phyloP scores from a whole-genome alignment of 2,329 filamentous ascomycete species.

The Sporothrix globosa region DNA sequence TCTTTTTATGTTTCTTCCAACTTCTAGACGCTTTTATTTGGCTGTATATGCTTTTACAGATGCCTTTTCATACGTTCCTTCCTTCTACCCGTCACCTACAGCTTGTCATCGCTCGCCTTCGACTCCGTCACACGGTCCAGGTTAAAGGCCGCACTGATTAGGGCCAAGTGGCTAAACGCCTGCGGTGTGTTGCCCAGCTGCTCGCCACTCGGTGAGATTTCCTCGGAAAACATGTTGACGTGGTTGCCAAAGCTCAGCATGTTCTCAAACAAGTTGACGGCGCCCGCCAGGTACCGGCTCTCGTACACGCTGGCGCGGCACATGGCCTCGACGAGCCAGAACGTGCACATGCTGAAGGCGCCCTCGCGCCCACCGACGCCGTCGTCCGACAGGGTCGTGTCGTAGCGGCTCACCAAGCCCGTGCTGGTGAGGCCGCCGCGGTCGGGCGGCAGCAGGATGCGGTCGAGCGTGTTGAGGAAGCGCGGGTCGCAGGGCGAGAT shows the following conservation, averaged over 20 bases:
- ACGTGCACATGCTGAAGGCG: constrained; percentile 80
- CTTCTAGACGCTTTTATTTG: too few relatives aligned
- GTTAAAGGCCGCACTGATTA: constrained; percentile 78
- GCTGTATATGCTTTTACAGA: too few relatives aligned
- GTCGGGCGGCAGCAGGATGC: constrained; percentile 71
- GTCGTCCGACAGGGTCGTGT: constrained; percentile 69
- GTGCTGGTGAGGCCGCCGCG: constrained; percentile 76
- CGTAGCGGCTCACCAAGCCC: constrained; percentile 75
- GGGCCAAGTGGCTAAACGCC: constrained; percentile 75
- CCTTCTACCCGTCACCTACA: constrained; percentile 23
- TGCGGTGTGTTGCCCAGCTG: constrained; percentile 80
- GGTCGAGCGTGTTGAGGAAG: constrained; percentile 72
- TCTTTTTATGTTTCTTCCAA: neutral
- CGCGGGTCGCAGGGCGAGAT: constrained; percentile 76
- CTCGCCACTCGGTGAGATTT: constrained; percentile 74
- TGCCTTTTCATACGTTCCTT: neutral
- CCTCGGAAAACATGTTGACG: constrained; percentile 76
- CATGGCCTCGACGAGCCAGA: constrained; percentile 80
- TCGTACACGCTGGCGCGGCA: constrained; percentile 69
- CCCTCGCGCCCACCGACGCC: constrained; percentile 75
- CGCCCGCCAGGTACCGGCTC: constrained; percentile 62
- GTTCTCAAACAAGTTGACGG: constrained; percentile 75
- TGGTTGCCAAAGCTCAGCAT: constrained; percentile 78
- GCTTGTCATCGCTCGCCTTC: constrained; percentile 37
- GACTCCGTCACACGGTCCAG: constrained; percentile 58